Evolutionary conservation across 805 yeast genomes (phyloP), one percentile per base, ranked within the genome.

Genomic region (Metschnikowia cubensis): DNA sequence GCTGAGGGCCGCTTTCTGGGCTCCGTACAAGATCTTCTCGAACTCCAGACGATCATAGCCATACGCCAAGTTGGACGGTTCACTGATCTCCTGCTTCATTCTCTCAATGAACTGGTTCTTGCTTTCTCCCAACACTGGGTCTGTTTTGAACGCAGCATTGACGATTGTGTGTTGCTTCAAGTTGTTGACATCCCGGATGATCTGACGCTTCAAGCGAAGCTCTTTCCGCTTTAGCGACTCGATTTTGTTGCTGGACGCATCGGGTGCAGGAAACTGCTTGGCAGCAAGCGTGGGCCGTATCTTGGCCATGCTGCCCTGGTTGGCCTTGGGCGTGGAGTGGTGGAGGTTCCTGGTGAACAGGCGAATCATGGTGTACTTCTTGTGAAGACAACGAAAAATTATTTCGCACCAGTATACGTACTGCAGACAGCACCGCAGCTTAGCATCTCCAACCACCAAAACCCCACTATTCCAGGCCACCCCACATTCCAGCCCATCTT

Each of bases 101-200:
- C 96, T 80, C 41, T 69, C 67, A 42, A 90, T 69, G 60, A 91
- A 90, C 7, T 87, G 83, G 51, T 83, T 83, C 46, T 78, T 70
- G 4, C 81, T 68, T 49, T 75, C 76, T 8, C 97, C 97, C 48
- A 90, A 75, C 4, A 91, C 96, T 1, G 97, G 97, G 67, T 91
- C 97, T 31, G 87, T 74, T 41, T 62, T 51, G 56, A 69, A 72
- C 44, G 61, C 57, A 18, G 64, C 61, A 45, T 67, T 67, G 47
- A 61, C 64, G 48, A 67, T 54, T 20, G 62, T 59, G 51, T 70
- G 71, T 57, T 73, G 71, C 55, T 73, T 73, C 52, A 70, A 65
- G 60, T 71, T 71, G 58, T 73, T 65, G 58, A 58, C 58, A 48
- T 61, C 80, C n/a, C 61, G 50, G 47, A 58, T 59, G 52, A 73